Conservation (phyloP, 108 stramenopile genomes). For the Discostella stelligeroides region DNA sequence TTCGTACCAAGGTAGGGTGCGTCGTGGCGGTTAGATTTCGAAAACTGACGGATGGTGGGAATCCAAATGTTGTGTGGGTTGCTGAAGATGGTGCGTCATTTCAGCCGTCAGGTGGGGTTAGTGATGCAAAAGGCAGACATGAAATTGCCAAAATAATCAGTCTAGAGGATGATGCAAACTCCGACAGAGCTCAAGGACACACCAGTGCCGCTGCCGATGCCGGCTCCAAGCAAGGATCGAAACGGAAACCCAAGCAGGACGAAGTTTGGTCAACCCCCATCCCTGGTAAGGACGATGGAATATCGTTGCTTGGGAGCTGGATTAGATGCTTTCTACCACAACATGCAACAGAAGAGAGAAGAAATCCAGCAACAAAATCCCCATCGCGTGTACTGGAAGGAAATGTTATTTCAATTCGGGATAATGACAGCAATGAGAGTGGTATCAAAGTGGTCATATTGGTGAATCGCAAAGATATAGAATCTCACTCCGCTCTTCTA, state of each 20-base stretch:
- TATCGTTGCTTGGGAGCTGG: conserved; percentile 65
- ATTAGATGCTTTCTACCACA: conserved; percentile 66
- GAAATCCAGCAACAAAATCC: conserved; percentile 14
- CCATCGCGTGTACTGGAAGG: conserved; percentile 58
- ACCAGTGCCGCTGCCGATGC: not conserved
- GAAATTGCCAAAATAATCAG: conserved; percentile 2
- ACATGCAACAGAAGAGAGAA: conserved; percentile 23
- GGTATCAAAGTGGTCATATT: conserved; percentile 51
- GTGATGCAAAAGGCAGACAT: not conserved
- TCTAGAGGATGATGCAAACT: not conserved
- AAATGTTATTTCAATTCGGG: conserved; percentile 56
- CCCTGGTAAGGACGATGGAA: conserved; percentile 64
- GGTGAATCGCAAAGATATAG: conserved; percentile 45
- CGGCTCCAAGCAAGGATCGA: not conserved
- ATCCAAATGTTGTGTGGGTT: conserved; percentile 20
- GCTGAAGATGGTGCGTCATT: conserved; percentile 32
- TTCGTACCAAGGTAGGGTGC: conserved; percentile 71
- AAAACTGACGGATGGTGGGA: conserved; percentile 43
- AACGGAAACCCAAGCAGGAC: conserved; percentile 26
- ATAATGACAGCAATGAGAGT: conserved; percentile 21
- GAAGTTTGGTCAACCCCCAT: conserved; percentile 68
- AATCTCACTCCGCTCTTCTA: conserved; percentile 50
- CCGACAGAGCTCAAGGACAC: not conserved
- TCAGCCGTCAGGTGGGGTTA: not conserved
- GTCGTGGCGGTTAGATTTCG: conserved; percentile 66